phyloP scores from a whole-genome alignment of 179 eudicot species.

The Drosera spatulata region DNA sequence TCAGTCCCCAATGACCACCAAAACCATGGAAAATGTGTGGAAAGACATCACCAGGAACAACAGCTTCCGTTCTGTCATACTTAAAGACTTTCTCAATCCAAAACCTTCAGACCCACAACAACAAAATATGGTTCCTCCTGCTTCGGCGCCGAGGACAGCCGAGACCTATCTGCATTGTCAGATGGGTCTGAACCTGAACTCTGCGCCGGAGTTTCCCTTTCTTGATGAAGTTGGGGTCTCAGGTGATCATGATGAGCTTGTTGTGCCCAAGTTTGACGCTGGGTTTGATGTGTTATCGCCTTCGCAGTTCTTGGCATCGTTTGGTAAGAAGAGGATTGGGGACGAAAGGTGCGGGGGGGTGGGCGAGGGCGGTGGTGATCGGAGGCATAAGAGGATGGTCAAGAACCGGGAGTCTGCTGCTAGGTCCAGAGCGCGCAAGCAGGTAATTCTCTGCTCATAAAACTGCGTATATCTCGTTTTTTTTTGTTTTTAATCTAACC shows the following conservation, averaged over 20 bases:
- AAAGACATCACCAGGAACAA: too few species aligned
- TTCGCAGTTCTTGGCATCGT: conserved; percentile 4
- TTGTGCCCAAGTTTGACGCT: not conserved
- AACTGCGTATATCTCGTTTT: not conserved
- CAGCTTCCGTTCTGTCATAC: too few species aligned
- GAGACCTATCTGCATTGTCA: too few species aligned
- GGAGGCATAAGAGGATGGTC: conserved; percentile 20
- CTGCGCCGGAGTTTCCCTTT: not conserved
- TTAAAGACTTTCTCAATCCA: too few species aligned
- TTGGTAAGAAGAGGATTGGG: not conserved
- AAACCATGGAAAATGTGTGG: too few species aligned
- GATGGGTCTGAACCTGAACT: conserved; percentile 1
- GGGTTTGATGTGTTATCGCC: conserved; percentile 9
- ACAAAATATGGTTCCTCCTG: too few species aligned
- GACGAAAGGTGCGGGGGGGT: too few species aligned
- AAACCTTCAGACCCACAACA: too few species aligned
- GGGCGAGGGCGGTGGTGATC: conserved; percentile 1
- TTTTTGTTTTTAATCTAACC: not conserved
- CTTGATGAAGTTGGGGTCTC: not conserved
- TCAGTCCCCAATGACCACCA: too few species aligned
- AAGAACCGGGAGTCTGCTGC: conserved; percentile 37
- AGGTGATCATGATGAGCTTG: not conserved
- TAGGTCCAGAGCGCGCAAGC: conserved; percentile 28
- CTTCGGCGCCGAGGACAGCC: too few species aligned
- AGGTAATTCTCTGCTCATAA: conserved; percentile 9